Base-by-base conservation (phyloP, 2,329 filamentous ascomycete genomes). In the Trichoderma atrobrunneum region DNA sequence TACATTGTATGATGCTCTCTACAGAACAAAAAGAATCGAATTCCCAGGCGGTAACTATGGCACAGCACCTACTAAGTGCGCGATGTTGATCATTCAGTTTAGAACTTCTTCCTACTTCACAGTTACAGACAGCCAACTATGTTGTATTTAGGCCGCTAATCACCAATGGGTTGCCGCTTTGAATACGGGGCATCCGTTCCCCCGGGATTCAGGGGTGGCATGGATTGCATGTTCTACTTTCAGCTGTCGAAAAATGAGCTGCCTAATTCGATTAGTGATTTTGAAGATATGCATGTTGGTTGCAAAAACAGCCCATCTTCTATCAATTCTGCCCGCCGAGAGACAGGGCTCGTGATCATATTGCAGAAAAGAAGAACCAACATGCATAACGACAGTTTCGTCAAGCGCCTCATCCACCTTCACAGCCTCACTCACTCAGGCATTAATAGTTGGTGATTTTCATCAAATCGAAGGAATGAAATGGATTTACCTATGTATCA, bases 381-480 rank as follows among this genome's bases (percentile, higher is more conserved):
- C 65, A 68, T 68, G 65, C 65, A 68, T 68, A 68, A 18, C 10
- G 5, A 30, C 7, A 10, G 65, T 68, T 68, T 68, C 65, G 65
- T n/a, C 16, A 68, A 43, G 51, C 65, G 65, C 65, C 54, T 26
- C 36, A 28, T 21, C n/a, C 11, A 11, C 6, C 34, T 32, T 68
- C 65, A 68, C 65, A 68, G 65, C 65, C 65, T 68, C 65, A 68
- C 51, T 11, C 54, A 43, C 34, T 21, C 18, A 30, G 5, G 32
- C 14, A 60, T 59, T 67, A 59, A 68, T 48, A 48, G 8, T 16
- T 21, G 24, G 12, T 30, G 7, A 8, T 5, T 59, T 7, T 36
- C 54, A 10, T 32, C 21, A 21, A 14, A 26, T 34, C 43, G 16
- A 26, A 24, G 30, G 7, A 18, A 12, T 10, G 3, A 48, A 24